These are phyloP conservation scores for Zygoascus biomembranicola DNA, from an alignment of 805 yeast genomes.

Conservation along the genomic window DNA sequence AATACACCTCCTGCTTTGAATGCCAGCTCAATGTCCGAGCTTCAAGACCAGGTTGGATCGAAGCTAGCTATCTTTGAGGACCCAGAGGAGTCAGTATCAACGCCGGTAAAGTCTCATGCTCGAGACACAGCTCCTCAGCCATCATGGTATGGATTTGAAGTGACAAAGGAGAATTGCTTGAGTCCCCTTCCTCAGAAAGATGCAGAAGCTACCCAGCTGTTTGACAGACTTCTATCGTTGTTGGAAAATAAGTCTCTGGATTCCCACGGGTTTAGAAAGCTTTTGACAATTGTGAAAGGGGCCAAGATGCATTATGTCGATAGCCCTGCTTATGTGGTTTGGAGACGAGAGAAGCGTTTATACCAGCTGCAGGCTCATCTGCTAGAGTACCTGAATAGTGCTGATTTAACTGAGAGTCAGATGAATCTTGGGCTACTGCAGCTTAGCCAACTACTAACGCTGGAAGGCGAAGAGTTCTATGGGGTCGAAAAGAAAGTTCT, in stretches of 20 bases:
- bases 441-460: slow-evolving; percentile 12
- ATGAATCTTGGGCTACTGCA: slow-evolving; percentile 17
- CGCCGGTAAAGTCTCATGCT: slow-evolving; percentile 9
- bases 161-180: slow-evolving; percentile 10
- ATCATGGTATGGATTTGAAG: slow-evolving; percentile 14
- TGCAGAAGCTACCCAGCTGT: slow-evolving; percentile 12
- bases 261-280: slow-evolving; percentile 18
- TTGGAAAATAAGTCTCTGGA: slow-evolving; percentile 14
- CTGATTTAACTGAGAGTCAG: slow-evolving; percentile 10
- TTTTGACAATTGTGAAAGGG: slow-evolving; percentile 14
- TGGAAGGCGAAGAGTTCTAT: slow-evolving; percentile 8
- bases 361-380: slow-evolving; percentile 8
- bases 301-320: background rate
- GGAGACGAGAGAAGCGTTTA: slow-evolving; percentile 13
- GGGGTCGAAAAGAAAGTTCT: slow-evolving; percentile 13
- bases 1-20: background rate
- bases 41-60: slow-evolving; percentile 1
- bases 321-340: slow-evolving; percentile 9
- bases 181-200: slow-evolving; percentile 13
- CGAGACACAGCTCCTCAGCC: background rate
- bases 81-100: slow-evolving; percentile 3
- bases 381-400: slow-evolving; percentile 8
- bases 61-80: slow-evolving; percentile 15
- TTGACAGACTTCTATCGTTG: slow-evolving; percentile 12
- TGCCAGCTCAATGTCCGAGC: background rate